Evolutionary conservation across 768 basidiomycete species (phyloP).

Genomic region (Lactarius akahatsu): DNA sequence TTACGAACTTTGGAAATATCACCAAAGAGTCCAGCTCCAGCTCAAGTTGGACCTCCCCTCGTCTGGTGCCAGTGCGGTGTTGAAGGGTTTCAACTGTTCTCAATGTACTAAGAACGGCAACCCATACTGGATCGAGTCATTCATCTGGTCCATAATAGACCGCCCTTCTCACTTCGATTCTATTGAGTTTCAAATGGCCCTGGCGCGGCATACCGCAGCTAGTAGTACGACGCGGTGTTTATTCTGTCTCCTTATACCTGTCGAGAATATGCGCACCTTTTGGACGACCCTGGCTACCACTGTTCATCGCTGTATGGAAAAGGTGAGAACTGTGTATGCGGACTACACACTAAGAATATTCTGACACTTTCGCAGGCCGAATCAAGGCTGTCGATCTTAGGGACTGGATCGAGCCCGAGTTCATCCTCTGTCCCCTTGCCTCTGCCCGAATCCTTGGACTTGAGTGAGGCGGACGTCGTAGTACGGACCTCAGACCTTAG

Average conservation of each 20-base stretch:
- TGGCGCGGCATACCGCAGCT: background rate
- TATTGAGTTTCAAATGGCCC: constrained; percentile 3
- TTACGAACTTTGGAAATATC: constrained; percentile 14
- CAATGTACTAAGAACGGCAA: background rate
- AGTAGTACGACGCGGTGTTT: background rate
- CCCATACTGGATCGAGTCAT: background rate
- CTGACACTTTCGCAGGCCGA: constrained; percentile 7
- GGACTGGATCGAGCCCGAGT: too few relatives aligned
- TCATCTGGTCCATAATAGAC: background rate
- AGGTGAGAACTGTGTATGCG: background rate
- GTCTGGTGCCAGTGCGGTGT: background rate
- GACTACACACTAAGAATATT: background rate
- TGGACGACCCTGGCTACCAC: constrained; percentile 2
- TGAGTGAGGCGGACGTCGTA: constrained; percentile 9
- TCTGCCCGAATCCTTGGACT: background rate
- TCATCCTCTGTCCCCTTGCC: too few relatives aligned
- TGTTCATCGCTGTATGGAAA: background rate
- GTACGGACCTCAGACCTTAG: constrained; percentile 18
- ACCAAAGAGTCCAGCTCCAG: constrained; percentile 15
- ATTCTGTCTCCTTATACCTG: background rate
- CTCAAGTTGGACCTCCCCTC: background rate
- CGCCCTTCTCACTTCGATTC: background rate
- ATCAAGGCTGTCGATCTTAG: background rate
- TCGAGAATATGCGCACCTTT: background rate
- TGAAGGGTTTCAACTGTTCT: background rate